These are phyloP conservation scores for Alternaria sp. DNA, from an alignment of 2,329 filamentous ascomycete genomes.

Conservation along the genomic window DNA sequence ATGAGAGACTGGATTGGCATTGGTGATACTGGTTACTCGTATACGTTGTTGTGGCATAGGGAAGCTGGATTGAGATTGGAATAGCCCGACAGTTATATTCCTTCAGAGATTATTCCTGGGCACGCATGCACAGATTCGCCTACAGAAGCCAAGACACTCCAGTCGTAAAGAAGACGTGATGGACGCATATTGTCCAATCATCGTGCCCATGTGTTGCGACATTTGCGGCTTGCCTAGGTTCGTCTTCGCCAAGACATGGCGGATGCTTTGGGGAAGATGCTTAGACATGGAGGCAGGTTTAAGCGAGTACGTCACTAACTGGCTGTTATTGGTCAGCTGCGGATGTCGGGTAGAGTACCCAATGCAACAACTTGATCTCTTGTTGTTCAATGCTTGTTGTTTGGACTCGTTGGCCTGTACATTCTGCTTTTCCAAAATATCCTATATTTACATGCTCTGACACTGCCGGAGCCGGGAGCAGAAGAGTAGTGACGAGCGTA, in stretches of 20 bases:
- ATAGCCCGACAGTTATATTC: not conserved
- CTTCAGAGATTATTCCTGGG: not conserved
- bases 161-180: not conserved
- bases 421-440: not conserved
- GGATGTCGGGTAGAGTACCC: not conserved
- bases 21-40: not conserved
- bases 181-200: constrained; percentile 12
- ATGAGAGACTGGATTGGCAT: constrained; percentile 35
- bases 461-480: too few relatives aligned
- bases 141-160: constrained; percentile 2
- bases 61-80: not conserved
- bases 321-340: not conserved
- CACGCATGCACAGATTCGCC: not conserved
- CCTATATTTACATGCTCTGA: not conserved
- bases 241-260: constrained; percentile 6
- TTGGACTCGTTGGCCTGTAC: not conserved
- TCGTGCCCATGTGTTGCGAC: constrained; percentile 10
- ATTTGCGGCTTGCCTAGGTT: not conserved
- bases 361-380: not conserved
- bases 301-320: constrained; percentile 3
- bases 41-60: not conserved
- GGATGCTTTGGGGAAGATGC: not conserved
- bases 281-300: not conserved
- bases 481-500: too few relatives aligned
- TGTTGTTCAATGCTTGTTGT: not conserved